These are phyloP conservation scores for Auricularia cornea DNA, from an alignment of 768 basidiomycete genomes.

Conservation along the genomic window DNA sequence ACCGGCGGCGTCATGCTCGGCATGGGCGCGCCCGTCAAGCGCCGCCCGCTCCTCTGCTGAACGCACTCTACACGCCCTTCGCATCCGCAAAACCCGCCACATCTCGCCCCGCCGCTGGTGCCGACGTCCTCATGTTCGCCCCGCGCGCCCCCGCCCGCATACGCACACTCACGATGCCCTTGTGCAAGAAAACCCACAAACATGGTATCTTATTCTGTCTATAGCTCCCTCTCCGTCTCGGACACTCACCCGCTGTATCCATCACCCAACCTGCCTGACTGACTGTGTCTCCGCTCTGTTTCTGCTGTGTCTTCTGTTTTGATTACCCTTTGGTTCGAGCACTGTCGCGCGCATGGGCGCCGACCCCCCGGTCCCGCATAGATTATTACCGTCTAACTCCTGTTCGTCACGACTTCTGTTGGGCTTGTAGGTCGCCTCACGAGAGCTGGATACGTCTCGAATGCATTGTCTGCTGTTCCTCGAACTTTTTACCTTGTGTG, in stretches of 20 bases:
- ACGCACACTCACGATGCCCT: background rate
- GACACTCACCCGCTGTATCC: background rate
- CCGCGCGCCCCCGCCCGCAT: background rate
- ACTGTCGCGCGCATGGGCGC: background rate
- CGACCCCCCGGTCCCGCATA: background rate
- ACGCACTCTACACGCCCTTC: background rate
- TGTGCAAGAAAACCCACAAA: background rate
- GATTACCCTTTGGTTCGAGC: background rate
- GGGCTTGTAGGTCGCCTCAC: background rate
- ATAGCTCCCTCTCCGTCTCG: background rate
- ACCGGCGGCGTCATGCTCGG: slow-evolving; percentile 87
- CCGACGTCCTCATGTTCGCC: background rate
- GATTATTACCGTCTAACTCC: background rate
- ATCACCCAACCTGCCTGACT: background rate
- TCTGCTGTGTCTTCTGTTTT: background rate
- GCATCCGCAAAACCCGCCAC: background rate
- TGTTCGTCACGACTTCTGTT: background rate
- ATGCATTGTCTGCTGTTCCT: background rate
- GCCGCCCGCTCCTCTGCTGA: background rate
- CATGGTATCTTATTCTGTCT: background rate
- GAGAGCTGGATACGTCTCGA: background rate
- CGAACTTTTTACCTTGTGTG: too few species aligned
- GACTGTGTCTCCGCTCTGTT: background rate
- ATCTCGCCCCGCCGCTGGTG: background rate
- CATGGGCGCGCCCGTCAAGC: slow-evolving; percentile 15